Conservation (phyloP, 2,329 filamentous ascomycete species). For the Neocucurbitaria cava region DNA sequence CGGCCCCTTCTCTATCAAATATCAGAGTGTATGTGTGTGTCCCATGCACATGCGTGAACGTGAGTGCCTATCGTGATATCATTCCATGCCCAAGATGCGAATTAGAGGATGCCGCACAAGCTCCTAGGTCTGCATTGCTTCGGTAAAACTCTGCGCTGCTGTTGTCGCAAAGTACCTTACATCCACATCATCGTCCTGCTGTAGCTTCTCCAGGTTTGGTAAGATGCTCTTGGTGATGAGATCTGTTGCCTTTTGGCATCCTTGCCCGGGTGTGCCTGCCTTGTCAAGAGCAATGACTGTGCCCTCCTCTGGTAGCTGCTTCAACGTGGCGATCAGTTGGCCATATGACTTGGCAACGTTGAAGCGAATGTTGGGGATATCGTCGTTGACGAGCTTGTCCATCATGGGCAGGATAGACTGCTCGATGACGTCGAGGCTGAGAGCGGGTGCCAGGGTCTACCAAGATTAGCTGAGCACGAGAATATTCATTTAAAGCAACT, state of each 20-base stretch:
- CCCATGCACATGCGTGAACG: constrained; percentile 26
- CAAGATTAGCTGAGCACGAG: constrained; percentile 13
- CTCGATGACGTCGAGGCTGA: constrained; percentile 91
- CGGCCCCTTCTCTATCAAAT: constrained; percentile 23
- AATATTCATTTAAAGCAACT: constrained; percentile 50
- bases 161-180: constrained; percentile 97
- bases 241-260: constrained; percentile 76
- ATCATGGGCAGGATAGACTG: constrained; percentile 95
- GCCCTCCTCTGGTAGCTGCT: constrained; percentile 85
- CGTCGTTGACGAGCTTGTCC: constrained; percentile 89
- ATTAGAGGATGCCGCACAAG: constrained; percentile 16
- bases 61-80: constrained; percentile 39
- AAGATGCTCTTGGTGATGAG: constrained; percentile 86
- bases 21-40: too few relatives aligned
- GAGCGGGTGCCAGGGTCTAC: constrained; percentile 90
- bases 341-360: constrained; percentile 98
- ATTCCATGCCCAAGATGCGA: constrained; percentile 15
- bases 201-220: constrained; percentile 91
- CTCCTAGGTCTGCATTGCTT: constrained; percentile 50
- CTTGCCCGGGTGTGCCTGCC: constrained; percentile 63
- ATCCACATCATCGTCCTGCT: constrained; percentile 97
- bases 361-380: constrained; percentile 99
- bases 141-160: constrained; percentile 66
- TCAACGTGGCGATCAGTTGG: constrained; percentile 87
- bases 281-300: constrained; percentile 88